Percentiles rank a stretch among this genome's conserved stretches.
These are phyloP conservation scores for Penicillium psychrofluorescens DNA, from an alignment of 495 filamentous ascomycete species.

Conservation along the genomic window DNA sequence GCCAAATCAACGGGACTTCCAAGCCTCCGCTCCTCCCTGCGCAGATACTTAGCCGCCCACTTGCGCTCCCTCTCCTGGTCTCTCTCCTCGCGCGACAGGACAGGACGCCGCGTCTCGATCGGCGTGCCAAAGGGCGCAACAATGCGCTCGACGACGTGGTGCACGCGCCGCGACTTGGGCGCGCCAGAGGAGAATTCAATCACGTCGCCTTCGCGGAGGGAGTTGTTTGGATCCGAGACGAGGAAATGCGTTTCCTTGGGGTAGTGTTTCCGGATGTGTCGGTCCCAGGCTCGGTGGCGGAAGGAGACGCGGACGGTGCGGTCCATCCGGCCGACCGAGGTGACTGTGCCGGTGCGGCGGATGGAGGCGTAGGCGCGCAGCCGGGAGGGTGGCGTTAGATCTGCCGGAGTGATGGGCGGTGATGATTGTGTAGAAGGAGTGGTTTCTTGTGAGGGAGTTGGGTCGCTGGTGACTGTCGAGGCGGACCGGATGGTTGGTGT, in stretches of 20 bases:
- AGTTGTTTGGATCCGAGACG: conserved; percentile 70
- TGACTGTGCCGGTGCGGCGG: conserved; percentile 36
- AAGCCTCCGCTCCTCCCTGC: conserved; percentile 30
- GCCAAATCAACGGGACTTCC: conserved; percentile 15
- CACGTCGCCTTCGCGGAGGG: conserved; percentile 67
- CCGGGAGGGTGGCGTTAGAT: conserved; percentile 18
- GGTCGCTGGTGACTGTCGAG: conserved; percentile 13
- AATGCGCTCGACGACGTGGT: conserved; percentile 71
- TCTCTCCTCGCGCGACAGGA: conserved; percentile 58
- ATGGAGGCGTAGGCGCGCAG: conserved; percentile 34
- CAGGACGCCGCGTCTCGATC: conserved; percentile 53
- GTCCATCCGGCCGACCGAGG: conserved; percentile 39
- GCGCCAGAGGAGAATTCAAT: conserved; percentile 67
- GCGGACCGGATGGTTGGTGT: conserved; percentile 7
- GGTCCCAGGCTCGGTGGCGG: conserved; percentile 30
- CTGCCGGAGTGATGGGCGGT: conserved; percentile 2
- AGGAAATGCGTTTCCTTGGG: conserved; percentile 39
- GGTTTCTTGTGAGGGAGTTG: conserved; percentile 2
- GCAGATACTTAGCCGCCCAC: conserved; percentile 42
- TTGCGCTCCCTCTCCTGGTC: conserved; percentile 39
- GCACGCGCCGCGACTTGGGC: conserved; percentile 57
- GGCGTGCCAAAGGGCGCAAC: conserved; percentile 63
- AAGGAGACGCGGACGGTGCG: conserved; percentile 35
- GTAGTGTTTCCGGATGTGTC: conserved; percentile 34
- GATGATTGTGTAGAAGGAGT: neutral